Percentiles rank a stretch among this genome's conserved stretches.
Evolutionary conservation across 495 filamentous ascomycete species (phyloP).

Genomic region (Neurospora sp.): DNA sequence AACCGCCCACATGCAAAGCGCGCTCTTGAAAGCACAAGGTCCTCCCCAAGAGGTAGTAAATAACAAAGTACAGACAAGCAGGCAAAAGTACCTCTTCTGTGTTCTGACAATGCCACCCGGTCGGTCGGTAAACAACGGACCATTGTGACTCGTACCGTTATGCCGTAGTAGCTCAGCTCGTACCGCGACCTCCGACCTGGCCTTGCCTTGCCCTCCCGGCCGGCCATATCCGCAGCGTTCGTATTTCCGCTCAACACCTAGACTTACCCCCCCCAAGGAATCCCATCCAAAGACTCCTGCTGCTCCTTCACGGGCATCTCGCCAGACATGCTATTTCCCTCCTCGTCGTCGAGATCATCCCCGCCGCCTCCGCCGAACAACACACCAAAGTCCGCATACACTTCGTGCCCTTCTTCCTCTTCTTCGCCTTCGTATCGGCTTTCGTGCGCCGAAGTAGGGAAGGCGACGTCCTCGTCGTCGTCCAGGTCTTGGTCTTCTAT

Average conservation of each 20-base stretch:
- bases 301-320: constrained; percentile 3
- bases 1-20: neutral
- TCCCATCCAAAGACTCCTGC: constrained; percentile 16
- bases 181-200: neutral
- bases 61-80: neutral
- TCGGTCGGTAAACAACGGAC: neutral
- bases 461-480: constrained; percentile 27
- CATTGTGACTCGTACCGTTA: neutral
- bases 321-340: neutral
- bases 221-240: neutral
- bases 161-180: neutral
- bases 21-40: neutral
- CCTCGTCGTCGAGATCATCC: constrained; percentile 12
- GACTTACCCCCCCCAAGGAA: constrained; percentile 24
- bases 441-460: constrained; percentile 34
- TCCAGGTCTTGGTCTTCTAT: constrained; percentile 7
- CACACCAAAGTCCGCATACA: constrained; percentile 39
- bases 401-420: constrained; percentile 29
- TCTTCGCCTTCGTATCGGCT: constrained; percentile 31
- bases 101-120: neutral
- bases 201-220: neutral
- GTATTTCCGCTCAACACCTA: constrained; percentile 8
- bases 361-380: constrained; percentile 27
- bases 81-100: neutral
- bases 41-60: neutral